phyloP scores from a whole-genome alignment of 805 yeast species.

The Wickerhamomyces sydowiorum region DNA sequence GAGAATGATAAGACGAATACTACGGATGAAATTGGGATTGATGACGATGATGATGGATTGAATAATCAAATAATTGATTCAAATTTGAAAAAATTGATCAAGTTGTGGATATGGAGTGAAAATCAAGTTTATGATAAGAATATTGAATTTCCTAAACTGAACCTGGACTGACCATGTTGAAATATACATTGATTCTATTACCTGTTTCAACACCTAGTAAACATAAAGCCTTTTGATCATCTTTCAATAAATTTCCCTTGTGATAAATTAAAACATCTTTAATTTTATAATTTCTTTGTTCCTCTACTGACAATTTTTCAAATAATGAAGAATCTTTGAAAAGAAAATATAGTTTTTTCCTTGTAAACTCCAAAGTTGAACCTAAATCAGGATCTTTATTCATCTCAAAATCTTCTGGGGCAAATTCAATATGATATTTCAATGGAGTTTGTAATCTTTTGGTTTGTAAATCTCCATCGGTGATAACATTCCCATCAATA shows the following conservation, averaged over 20 bases:
- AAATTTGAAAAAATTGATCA: slow-evolving; percentile 47
- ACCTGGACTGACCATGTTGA: slow-evolving; percentile 7
- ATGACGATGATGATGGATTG: neutral
- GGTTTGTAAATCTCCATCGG: slow-evolving; percentile 8
- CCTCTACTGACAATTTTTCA: slow-evolving; percentile 14
- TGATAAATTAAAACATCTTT: slow-evolving; percentile 32
- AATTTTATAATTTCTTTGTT: slow-evolving; percentile 15
- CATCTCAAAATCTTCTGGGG: slow-evolving; percentile 69
- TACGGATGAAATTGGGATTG: neutral
- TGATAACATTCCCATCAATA: slow-evolving; percentile 41
- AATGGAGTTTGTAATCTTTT: slow-evolving; percentile 30
- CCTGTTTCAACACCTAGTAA: slow-evolving; percentile 52
- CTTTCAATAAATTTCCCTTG: slow-evolving; percentile 22
- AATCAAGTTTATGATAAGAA: slow-evolving; percentile 31
- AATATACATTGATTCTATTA: slow-evolving; percentile 31
- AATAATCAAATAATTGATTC: slow-evolving; percentile 16
- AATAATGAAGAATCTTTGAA: slow-evolving; percentile 40
- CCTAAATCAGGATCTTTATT: slow-evolving; percentile 62
- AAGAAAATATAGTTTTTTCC: slow-evolving; percentile 49
- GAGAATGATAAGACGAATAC: slow-evolving; percentile 2
- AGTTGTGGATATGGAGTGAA: slow-evolving; percentile 63
- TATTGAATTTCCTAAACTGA: slow-evolving; percentile 30
- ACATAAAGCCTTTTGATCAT: slow-evolving; percentile 44
- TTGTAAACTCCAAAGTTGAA: slow-evolving; percentile 57
- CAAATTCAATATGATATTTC: slow-evolving; percentile 67